Base-by-base conservation (phyloP, 306 rosid genomes). In the Cucumis sativus region DNA sequence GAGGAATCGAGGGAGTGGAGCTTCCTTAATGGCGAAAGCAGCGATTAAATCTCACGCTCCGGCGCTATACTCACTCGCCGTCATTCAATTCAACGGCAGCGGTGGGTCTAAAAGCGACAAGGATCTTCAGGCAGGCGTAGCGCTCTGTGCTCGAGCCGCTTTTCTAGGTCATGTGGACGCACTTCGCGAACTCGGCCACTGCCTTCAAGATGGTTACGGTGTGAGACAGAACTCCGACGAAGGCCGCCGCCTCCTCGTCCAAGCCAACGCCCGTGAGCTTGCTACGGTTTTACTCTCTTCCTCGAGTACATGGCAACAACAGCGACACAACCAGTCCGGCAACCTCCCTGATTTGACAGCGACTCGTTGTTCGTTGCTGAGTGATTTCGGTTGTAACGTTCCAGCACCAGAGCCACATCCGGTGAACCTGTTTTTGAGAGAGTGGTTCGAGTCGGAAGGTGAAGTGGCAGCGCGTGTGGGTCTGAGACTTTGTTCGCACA, bases 181-280 rank as follows among this genome's bases (percentile, higher is more conserved):
- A 30, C 90, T 94, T 1, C 90, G 97, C 2, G 98, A 94, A 83
- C 82, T 94, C 4, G 97, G 97, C 1, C 96, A 94, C 80, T 94
- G 96, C 81, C 89, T 94, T 8, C 95, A 92, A 37, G 98, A 94
- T 85, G 98, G 98, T 28, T 94, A 94, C 82, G 98, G 98, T 0
- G 82, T 87, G 8, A 74, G 83, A 33, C 87, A 76, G 49, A 88
- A 94, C 82, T 61, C 86, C 2, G 12, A 84, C 10, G 89, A 90
- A 80, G 98, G 98, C 3, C 86, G 96, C 4, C 77, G 89, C 1
- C 68, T 94, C 25, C 84, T 94, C 6, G 80, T 90, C 58, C 85
- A 91, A 76, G 97, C 98, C 7, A 94, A 94, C 87, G 86, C 90
- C 23, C 89, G 88, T 0, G 98, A 94, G 84, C 86, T 92, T 5